phyloP scores from a whole-genome alignment of 2,329 filamentous ascomycete species.

The Catunica adiposa region DNA sequence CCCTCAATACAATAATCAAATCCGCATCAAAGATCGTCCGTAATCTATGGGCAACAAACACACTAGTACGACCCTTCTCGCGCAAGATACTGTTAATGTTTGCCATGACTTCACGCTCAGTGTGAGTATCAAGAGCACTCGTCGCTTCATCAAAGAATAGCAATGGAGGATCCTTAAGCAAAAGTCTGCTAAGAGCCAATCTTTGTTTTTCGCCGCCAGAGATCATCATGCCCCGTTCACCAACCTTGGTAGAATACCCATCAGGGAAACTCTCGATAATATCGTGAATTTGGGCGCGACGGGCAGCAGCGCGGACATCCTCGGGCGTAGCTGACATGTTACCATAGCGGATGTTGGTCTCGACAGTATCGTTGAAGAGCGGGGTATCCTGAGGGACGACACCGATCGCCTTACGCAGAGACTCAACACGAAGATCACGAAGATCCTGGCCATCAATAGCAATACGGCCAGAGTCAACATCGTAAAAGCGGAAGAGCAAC shows the following conservation, averaged over 20 bases:
- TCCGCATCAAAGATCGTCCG: conserved; percentile 90
- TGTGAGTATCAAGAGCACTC: conserved; percentile 81
- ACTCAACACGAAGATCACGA: conserved; percentile 64
- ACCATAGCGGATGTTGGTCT: conserved; percentile 90
- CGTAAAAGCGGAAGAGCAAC: conserved; percentile 87
- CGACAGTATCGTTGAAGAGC: conserved; percentile 90
- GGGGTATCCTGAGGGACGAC: conserved; percentile 96
- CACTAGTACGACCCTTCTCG: conserved; percentile 76
- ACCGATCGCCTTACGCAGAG: conserved; percentile 69
- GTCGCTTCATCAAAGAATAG: conserved; percentile 95
- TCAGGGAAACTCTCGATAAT: conserved; percentile 65
- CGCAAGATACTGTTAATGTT: conserved; percentile 88
- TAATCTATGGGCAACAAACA: conserved; percentile 85
- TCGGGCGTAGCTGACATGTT: conserved; percentile 59
- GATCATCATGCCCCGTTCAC: conserved; percentile 92
- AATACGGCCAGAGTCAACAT: conserved; percentile 70
- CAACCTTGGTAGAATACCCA: conserved; percentile 82
- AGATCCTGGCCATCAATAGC: conserved; percentile 89
- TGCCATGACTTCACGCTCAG: conserved; percentile 73
- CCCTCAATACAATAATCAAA: conserved; percentile 76
- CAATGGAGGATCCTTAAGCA: conserved; percentile 77
- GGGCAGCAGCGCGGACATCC: conserved; percentile 59
- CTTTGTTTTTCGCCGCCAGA: conserved; percentile 89
- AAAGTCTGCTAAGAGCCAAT: conserved; percentile 63
- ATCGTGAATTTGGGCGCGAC: conserved; percentile 70